phyloP scores from a whole-genome alignment of 2,329 filamentous ascomycete species.

The Eutypella sp. region DNA sequence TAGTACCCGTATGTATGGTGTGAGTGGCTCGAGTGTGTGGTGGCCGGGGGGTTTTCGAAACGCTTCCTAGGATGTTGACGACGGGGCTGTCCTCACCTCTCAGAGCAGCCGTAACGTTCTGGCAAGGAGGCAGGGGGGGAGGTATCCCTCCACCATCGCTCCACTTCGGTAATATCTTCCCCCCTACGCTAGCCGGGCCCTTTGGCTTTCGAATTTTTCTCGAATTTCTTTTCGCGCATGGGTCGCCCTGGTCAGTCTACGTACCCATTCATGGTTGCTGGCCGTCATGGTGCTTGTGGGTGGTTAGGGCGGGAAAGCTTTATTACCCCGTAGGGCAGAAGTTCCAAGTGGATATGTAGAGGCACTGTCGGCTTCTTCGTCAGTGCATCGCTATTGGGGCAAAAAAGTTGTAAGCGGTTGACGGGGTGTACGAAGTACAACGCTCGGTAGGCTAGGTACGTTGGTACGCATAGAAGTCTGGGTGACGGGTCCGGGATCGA shows the following conservation, averaged over 20 bases:
- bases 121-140: too few relatives aligned
- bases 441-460: too few relatives aligned
- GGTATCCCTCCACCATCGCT: conserved; percentile 21
- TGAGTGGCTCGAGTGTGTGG: too few relatives aligned
- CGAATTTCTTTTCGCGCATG: conserved; percentile 24
- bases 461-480: too few relatives aligned
- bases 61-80: not conserved
- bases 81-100: not conserved
- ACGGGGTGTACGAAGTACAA: too few relatives aligned
- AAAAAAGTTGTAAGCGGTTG: too few relatives aligned
- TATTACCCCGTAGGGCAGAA: not conserved
- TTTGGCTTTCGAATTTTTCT: conserved; percentile 31
- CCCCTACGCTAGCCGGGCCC: conserved; percentile 24
- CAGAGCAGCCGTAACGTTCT: too few relatives aligned
- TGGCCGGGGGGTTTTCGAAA: not conserved
- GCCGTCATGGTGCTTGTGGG: too few relatives aligned
- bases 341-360: too few relatives aligned
- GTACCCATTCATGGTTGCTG: not conserved
- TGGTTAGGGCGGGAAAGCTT: not conserved
- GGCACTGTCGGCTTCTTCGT: too few relatives aligned
- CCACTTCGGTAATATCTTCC: conserved; percentile 26
- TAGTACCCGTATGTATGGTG: too few relatives aligned
- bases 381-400: too few relatives aligned
- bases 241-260: conserved; percentile 11
- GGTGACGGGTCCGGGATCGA: not conserved